A percentile compares a stretch with the other conserved stretches of the same genome.
Evolutionary conservation across 163 green algal species (phyloP).

Genomic region (Prototheca wickerhamii): DNA sequence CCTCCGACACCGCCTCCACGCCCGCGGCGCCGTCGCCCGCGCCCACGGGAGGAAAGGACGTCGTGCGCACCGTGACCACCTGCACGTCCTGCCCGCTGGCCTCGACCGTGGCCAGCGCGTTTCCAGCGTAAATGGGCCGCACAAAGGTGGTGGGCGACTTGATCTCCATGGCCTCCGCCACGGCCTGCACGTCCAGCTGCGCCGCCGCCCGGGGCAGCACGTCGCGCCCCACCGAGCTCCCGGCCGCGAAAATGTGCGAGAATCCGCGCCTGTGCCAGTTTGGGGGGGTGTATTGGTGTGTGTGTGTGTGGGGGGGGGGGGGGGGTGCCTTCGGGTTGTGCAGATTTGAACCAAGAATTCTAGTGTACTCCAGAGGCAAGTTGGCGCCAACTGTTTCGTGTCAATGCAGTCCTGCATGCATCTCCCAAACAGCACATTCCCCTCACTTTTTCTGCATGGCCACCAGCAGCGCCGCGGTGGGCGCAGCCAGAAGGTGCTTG

Average conservation of each 20-base stretch:
- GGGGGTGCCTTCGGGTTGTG: too few species aligned
- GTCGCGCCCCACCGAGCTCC: constrained; percentile 62
- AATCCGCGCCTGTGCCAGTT: constrained; percentile 51
- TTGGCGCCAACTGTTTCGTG: too few species aligned
- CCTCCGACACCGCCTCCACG: constrained; percentile 29
- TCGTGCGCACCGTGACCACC: constrained; percentile 56
- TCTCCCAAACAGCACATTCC: neutral
- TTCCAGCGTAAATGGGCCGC: constrained; percentile 89
- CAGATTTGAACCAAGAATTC: too few species aligned
- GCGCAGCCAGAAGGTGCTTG: constrained; percentile 53
- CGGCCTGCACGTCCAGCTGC: constrained; percentile 61
- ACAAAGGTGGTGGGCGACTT: constrained; percentile 63
- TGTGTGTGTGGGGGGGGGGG: too few species aligned
- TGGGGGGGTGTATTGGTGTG: too few species aligned
- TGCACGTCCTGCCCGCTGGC: constrained; percentile 13
- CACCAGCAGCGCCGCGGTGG: constrained; percentile 39
- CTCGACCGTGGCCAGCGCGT: constrained; percentile 68
- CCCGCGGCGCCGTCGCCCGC: constrained; percentile 2
- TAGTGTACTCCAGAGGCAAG: too few species aligned
- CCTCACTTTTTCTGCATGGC: constrained; percentile 33
- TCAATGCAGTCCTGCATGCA: too few species aligned
- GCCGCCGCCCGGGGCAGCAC: constrained; percentile 73
- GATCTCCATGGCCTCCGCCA: constrained; percentile 67
- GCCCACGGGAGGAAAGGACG: constrained; percentile 33
- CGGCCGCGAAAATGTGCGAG: constrained; percentile 59